Conservation (phyloP, 331 rosid genomes). For the Prunus yedoensis region DNA sequence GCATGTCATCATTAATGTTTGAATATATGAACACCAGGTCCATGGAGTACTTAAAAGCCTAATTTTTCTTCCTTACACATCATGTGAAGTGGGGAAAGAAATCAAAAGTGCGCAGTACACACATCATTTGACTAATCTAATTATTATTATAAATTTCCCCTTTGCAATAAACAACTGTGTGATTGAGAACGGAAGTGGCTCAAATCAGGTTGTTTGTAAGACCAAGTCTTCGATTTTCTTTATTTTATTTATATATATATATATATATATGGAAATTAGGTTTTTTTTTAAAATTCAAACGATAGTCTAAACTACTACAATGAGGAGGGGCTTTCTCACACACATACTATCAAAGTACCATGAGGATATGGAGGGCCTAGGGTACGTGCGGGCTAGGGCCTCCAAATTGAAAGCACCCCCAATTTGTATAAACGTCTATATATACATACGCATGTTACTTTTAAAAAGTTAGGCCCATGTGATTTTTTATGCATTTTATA, state of each 20-base stretch:
- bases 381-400: too few species aligned
- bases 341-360: fast-evolving
- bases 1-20: slow-evolving; percentile 5
- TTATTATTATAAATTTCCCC: background rate
- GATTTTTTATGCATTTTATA: too few species aligned
- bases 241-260: background rate
- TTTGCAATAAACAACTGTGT: background rate
- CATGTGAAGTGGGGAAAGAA: slow-evolving; percentile 4
- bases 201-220: background rate
- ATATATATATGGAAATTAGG: too few species aligned
- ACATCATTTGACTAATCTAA: background rate
- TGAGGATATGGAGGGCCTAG: too few species aligned
- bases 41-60: background rate
- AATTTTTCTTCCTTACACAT: background rate
- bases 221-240: background rate
- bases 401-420: too few species aligned
- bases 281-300: too few species aligned
- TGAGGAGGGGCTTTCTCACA: fast-evolving
- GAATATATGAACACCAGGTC: background rate
- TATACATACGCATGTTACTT: too few species aligned
- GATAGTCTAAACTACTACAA: too few species aligned
- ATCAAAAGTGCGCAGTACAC: background rate
- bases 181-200: background rate
- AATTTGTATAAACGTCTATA: too few species aligned
- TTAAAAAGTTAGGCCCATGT: too few species aligned